Evolutionary conservation across 2,329 filamentous ascomycete genomes (phyloP), one percentile per base, ranked within the genome.

Genomic region (Orbilia brochopaga): DNA sequence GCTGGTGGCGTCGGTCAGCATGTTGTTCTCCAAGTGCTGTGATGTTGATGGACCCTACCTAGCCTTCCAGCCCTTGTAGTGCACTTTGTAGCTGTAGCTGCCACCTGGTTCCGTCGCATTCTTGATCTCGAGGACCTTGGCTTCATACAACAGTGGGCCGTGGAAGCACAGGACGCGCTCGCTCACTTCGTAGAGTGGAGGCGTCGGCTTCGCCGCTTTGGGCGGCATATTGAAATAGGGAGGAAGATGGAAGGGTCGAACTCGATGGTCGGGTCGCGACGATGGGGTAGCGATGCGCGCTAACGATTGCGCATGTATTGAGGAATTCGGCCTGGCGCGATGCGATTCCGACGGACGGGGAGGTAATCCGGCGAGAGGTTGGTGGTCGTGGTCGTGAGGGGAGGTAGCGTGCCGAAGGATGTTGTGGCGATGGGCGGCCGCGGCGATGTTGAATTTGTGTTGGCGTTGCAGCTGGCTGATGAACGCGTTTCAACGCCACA

Each of bases 41-140:
- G n/a, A n/a, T 17, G 7, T 6, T 37, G 21, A 21, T 19, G 19
- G 8, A 15, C 24, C 54, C 24, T 65, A 72, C 85, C 92, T 97
- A 80, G 93, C 92, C 84, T 99, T 99, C 94, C 94, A 99, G 78
- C 94, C 94, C 81, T 97, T 97, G 83, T 99, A 99, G 81, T 99
- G 94, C 62, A 99, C 90, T 78, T 90, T 90, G 82, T 96, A 99
- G 79, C 91, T 87, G 78, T 87, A 92, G 17, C 55, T 72, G 2
- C 54, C 54, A 13, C 50, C 55, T 6, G 67, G 60, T 23, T 72
- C 67, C 32, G 54, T 88, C 77, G 84, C 83, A 79, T 83, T 81
- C 76, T 85, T 87, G 32, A 90, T 84, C 75, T 97, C 92, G 74
- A 96, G 86, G 58, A 99, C 88, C 81, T 97, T 97, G 75, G 94